Base-by-base conservation (phyloP, 2,329 filamentous ascomycete genomes). In the Ambrosiella cleistominuta region DNA sequence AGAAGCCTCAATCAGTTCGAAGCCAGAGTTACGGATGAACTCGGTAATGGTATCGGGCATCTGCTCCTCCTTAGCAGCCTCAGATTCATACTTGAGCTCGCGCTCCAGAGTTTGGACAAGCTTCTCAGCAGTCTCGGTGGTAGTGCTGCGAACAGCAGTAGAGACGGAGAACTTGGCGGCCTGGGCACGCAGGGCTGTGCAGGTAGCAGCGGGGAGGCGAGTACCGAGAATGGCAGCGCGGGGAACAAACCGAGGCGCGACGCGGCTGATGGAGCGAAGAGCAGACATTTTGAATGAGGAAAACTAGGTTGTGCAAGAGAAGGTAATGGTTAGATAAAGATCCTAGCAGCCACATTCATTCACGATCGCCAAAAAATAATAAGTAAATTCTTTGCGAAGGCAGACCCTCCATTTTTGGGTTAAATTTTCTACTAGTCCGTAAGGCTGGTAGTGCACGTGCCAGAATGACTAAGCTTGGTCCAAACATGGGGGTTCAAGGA, bases 1-100 rank as follows among this genome's bases (percentile, higher is more conserved):
- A 36, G 84, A 77, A 38, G 77, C 81, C 71, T 98, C 93, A 66
- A 87, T 76, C 62, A 93, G 78, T 77, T 91, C 77, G 71, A 89
- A 98, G 45, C 84, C 79, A 67, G 84, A 83, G 73, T 88, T 91
- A 68, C 91, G 82, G 53, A 96, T 73, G 72, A 94, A 96, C 69
- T 93, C 87, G 73, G 88, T 84, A 70, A 96, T 80, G 69, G 83
- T 86, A 62, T 82, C 77, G 45, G 88, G 85, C 63, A 86, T 72
- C 63, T 86, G 79, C 66, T 87, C 81, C 62, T 80, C 76, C 63
- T 83, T 77, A 71, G 85, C 83, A 71, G 89, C 83, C 67, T 90
- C 83, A 66, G 82, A 80, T 78, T 97, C 93, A 67, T 95, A 82
- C 69, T 82, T 74, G 64, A 94, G 76, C 75, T 95, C 90, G 67